phyloP scores from a whole-genome alignment of 2,329 filamentous ascomycete species.

The Immersiporthe knoxdaviesiana region DNA sequence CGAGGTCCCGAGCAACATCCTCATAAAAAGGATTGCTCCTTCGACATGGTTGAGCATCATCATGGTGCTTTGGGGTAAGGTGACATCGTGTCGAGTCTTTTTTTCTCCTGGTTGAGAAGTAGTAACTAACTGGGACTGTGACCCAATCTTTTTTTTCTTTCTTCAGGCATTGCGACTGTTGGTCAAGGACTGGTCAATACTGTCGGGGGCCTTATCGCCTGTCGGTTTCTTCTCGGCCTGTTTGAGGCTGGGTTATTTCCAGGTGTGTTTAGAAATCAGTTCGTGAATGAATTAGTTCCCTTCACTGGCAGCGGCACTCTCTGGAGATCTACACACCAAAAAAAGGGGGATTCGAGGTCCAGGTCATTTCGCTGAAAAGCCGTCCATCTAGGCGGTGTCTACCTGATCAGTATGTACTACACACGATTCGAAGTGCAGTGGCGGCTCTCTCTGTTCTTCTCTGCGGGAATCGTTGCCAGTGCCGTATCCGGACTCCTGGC shows the following conservation, averaged over 20 bases:
- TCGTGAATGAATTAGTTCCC: too few species aligned
- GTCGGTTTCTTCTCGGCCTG: conserved; percentile 32
- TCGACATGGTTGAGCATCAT: conserved; percentile 32
- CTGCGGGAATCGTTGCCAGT: conserved; percentile 44
- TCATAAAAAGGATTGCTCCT: conserved; percentile 32
- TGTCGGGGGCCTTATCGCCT: conserved; percentile 29
- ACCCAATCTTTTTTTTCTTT: neutral
- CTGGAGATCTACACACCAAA: neutral
- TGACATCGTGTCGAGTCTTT: neutral
- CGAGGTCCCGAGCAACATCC: conserved; percentile 30
- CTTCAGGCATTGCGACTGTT: conserved; percentile 31
- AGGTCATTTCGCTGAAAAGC: neutral
- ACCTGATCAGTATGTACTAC: conserved; percentile 35
- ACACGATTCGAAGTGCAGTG: conserved; percentile 32
- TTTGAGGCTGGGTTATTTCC: conserved; percentile 34
- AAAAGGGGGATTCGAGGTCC: neutral
- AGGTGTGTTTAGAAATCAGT: conserved; percentile 22
- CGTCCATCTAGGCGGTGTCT: conserved; percentile 29
- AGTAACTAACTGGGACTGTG: too few species aligned
- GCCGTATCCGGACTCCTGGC: conserved; percentile 56
- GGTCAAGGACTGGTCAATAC: conserved; percentile 32
- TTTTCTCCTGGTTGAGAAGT: too few species aligned
- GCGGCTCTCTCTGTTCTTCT: conserved; percentile 33
- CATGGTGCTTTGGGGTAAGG: conserved; percentile 31
- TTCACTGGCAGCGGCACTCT: too few species aligned